Evolutionary conservation across 805 yeast species (phyloP).

Genomic region (Priceomyces castillae): DNA sequence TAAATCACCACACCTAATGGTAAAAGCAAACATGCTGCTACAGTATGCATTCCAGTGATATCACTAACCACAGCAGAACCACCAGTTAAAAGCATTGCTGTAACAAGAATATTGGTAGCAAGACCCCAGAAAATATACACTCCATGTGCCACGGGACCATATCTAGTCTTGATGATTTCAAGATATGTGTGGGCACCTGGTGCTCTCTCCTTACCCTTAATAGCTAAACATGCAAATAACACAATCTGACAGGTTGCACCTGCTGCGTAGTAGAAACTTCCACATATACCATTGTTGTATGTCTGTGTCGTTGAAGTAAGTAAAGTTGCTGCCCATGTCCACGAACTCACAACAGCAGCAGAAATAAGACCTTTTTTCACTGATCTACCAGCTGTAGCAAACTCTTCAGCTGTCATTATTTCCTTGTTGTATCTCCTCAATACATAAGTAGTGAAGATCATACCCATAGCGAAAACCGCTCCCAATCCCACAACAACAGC

Average conservation of each 20-base stretch:
- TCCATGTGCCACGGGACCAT: slow-evolving; percentile 72
- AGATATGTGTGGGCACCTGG: slow-evolving; percentile 91
- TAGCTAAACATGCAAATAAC: slow-evolving; percentile 81
- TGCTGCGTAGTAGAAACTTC: slow-evolving; percentile 81
- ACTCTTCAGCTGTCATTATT: slow-evolving; percentile 88
- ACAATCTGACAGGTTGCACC: slow-evolving; percentile 92
- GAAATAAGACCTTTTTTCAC: slow-evolving; percentile 83
- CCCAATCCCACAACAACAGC: slow-evolving; percentile 91
- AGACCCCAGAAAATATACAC: slow-evolving; percentile 76
- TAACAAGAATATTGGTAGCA: slow-evolving; percentile 84
- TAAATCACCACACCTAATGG: slow-evolving; percentile 69
- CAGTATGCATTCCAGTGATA: slow-evolving; percentile 74
- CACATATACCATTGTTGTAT: slow-evolving; percentile 71
- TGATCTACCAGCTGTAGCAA: slow-evolving; percentile 87
- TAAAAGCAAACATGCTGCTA: slow-evolving; percentile 77
- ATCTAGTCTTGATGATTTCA: slow-evolving; percentile 78
- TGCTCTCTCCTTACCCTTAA: slow-evolving; percentile 83
- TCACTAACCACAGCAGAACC: slow-evolving; percentile 81
- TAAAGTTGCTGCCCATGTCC: slow-evolving; percentile 68
- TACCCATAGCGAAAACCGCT: slow-evolving; percentile 68
- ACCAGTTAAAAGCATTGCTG: slow-evolving; percentile 89
- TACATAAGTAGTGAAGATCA: slow-evolving; percentile 71
- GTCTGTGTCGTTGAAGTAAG: slow-evolving; percentile 63
- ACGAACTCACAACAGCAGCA: slow-evolving; percentile 87
- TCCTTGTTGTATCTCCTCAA: slow-evolving; percentile 79